phyloP scores from a whole-genome alignment of 208 protist genomes.

The Acanthamoeba healyi region DNA sequence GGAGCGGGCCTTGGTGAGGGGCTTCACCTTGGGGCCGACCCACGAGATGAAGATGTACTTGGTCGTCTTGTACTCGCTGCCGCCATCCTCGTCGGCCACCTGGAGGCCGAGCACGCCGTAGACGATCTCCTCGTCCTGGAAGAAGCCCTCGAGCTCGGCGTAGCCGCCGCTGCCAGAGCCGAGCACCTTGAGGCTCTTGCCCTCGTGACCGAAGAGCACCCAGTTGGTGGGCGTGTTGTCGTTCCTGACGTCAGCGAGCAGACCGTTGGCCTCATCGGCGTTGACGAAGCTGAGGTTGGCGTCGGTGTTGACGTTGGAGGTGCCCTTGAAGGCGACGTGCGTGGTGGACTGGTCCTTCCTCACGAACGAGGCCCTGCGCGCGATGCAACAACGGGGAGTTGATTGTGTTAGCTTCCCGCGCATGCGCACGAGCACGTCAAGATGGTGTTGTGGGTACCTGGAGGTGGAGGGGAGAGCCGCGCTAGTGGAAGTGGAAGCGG shows the following conservation, averaged over 20 bases:
- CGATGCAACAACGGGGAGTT: neutral
- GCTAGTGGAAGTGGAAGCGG: neutral
- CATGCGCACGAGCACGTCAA: neutral
- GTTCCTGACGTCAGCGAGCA: constrained; percentile 10
- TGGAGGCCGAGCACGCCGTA: constrained; percentile 30
- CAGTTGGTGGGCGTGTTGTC: constrained; percentile 71
- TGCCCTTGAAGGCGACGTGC: constrained; percentile 34
- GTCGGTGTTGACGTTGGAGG: constrained; percentile 18
- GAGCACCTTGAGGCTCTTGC: constrained; percentile 49
- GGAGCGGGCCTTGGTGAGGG: constrained; percentile 64
- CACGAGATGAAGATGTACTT: constrained; percentile 76
- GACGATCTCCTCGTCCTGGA: constrained; percentile 47
- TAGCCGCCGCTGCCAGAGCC: constrained; percentile 36
- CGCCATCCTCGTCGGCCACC: constrained; percentile 29
- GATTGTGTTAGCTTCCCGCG: neutral
- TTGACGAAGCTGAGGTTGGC: constrained; percentile 49
- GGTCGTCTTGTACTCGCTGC: constrained; percentile 55
- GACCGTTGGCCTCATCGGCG: constrained; percentile 3
- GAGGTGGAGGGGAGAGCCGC: neutral
- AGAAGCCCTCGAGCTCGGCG: neutral
- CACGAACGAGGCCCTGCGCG: neutral
- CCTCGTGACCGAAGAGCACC: constrained; percentile 70
- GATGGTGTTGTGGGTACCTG: neutral
- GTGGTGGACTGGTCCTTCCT: constrained; percentile 50
- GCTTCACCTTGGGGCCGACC: constrained; percentile 71